These are phyloP conservation scores for Pichia ethanolica DNA, from an alignment of 805 yeast genomes.

Conservation along the genomic window DNA sequence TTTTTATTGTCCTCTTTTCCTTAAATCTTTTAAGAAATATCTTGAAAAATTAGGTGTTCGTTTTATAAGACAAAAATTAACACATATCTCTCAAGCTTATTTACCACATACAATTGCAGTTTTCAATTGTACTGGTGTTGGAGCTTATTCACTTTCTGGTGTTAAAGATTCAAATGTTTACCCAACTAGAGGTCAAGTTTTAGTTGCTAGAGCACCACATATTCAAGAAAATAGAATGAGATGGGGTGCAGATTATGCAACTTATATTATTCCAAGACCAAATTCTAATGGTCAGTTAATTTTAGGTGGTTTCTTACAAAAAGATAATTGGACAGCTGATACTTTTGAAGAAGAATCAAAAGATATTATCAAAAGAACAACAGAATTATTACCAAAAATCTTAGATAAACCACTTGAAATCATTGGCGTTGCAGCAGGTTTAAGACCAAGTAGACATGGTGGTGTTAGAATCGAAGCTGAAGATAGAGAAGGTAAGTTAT, in stretches of 20 bases:
- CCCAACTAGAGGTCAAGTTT: slow-evolving; percentile 78
- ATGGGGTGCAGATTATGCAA: slow-evolving; percentile 57
- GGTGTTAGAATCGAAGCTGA: slow-evolving; percentile 67
- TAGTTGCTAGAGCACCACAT: slow-evolving; percentile 64
- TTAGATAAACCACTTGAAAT: slow-evolving; percentile 40
- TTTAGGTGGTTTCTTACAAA: slow-evolving; percentile 69
- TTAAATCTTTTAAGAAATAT: slow-evolving; percentile 38
- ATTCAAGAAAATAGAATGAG: slow-evolving; percentile 49
- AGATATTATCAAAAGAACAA: slow-evolving; percentile 55
- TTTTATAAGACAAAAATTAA: slow-evolving; percentile 39
- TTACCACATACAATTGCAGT: slow-evolving; percentile 36
- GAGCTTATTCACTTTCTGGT: slow-evolving; percentile 58
- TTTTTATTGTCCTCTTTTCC: slow-evolving; percentile 63
- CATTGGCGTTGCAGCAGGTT: slow-evolving; percentile 60
- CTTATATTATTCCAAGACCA: slow-evolving; percentile 71
- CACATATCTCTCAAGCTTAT: slow-evolving; percentile 52
- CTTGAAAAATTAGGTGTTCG: slow-evolving; percentile 42
- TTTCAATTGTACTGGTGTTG: slow-evolving; percentile 74
- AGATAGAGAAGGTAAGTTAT: slow-evolving; percentile 31
- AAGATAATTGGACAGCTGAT: slow-evolving; percentile 54
- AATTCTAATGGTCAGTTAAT: slow-evolving; percentile 57
- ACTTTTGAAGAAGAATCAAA: slow-evolving; percentile 50
- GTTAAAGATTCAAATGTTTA: slow-evolving; percentile 54
- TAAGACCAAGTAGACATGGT: slow-evolving; percentile 70
- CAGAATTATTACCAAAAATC: slow-evolving; percentile 44